Evolutionary conservation across 2,329 filamentous ascomycete genomes (phyloP).

Genomic region (Aspergillus fumigatiaffinis): DNA sequence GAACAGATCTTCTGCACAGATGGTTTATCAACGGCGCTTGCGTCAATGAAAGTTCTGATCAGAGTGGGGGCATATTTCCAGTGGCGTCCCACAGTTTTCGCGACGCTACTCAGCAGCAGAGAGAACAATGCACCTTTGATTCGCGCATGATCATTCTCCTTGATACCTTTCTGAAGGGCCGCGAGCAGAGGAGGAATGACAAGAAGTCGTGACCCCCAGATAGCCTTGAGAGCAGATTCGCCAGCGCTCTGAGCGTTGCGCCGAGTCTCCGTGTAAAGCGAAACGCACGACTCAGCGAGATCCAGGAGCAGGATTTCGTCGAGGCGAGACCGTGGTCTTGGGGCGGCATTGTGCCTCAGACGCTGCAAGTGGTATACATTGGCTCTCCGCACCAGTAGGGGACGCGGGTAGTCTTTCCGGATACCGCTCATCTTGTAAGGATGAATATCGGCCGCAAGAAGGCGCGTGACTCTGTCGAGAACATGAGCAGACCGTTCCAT

Average conservation of each 20-base stretch:
- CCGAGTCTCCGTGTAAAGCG: constrained; percentile 92
- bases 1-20: constrained; percentile 88
- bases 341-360: constrained; percentile 87
- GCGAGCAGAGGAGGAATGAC: constrained; percentile 85
- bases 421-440: constrained; percentile 94
- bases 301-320: constrained; percentile 83
- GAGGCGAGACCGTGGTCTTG: constrained; percentile 81
- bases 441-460: constrained; percentile 81
- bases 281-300: constrained; percentile 83
- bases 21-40: constrained; percentile 84
- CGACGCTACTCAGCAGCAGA: constrained; percentile 78
- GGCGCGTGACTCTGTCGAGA: constrained; percentile 76
- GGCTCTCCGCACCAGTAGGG: constrained; percentile 85
- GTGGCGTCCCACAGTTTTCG: constrained; percentile 82
- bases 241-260: constrained; percentile 86
- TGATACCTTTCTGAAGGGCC: constrained; percentile 72
- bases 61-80: constrained; percentile 94
- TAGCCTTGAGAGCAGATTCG: constrained; percentile 86
- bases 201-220: constrained; percentile 81
- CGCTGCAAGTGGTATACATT: constrained; percentile 93
- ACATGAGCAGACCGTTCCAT: constrained; percentile 94
- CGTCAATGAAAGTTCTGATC: constrained; percentile 83
- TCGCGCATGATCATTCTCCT: constrained; percentile 75
- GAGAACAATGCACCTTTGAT: constrained; percentile 96
- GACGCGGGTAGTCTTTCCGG: constrained; percentile 86